phyloP scores from a whole-genome alignment of 2,329 filamentous ascomycete species.

The Aspergillus sp. region DNA sequence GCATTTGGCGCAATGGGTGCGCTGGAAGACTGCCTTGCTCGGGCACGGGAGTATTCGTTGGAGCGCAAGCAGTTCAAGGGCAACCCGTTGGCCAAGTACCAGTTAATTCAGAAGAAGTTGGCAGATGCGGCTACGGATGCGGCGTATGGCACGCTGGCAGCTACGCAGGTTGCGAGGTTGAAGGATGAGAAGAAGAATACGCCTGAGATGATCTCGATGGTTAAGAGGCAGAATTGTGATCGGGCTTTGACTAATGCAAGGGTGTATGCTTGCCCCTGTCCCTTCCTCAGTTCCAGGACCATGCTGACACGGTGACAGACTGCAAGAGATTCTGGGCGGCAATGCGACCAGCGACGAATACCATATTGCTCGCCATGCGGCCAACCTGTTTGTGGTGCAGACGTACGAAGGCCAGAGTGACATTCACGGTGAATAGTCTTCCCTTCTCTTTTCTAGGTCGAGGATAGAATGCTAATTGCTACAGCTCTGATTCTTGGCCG shows the following conservation, averaged over 20 bases:
- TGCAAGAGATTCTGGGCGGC: slow-evolving; percentile 95
- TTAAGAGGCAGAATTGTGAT: slow-evolving; percentile 98
- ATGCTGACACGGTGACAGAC: slow-evolving; percentile 32
- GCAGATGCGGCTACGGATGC: slow-evolving; percentile 88
- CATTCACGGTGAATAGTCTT: slow-evolving; percentile 70
- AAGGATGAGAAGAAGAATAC: slow-evolving; percentile 84
- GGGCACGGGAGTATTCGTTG: slow-evolving; percentile 78
- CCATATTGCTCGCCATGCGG: slow-evolving; percentile 85
- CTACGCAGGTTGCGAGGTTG: slow-evolving; percentile 81
- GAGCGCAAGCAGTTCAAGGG: slow-evolving; percentile 94
- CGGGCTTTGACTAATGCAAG: slow-evolving; percentile 73
- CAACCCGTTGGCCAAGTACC: slow-evolving; percentile 91
- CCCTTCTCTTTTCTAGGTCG: slow-evolving; percentile 1
- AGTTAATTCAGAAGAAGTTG: slow-evolving; percentile 96
- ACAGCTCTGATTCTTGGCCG: slow-evolving; percentile 62
- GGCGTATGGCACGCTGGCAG: slow-evolving; percentile 82
- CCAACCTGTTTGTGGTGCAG: slow-evolving; percentile 94
- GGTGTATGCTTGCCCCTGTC: slow-evolving; percentile 38
- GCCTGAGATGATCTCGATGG: slow-evolving; percentile 94
- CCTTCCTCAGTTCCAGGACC: not conserved
- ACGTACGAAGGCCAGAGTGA: slow-evolving; percentile 98
- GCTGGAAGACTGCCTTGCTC: slow-evolving; percentile 79
- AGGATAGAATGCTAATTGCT: slow-evolving; percentile 38
- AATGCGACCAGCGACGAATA: slow-evolving; percentile 99
- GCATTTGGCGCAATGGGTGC: slow-evolving; percentile 90